A percentile compares a stretch with the other conserved stretches of the same genome.
Evolutionary conservation across 2,329 filamentous ascomycete genomes (phyloP).

Genomic region (Graphilbum sp.): DNA sequence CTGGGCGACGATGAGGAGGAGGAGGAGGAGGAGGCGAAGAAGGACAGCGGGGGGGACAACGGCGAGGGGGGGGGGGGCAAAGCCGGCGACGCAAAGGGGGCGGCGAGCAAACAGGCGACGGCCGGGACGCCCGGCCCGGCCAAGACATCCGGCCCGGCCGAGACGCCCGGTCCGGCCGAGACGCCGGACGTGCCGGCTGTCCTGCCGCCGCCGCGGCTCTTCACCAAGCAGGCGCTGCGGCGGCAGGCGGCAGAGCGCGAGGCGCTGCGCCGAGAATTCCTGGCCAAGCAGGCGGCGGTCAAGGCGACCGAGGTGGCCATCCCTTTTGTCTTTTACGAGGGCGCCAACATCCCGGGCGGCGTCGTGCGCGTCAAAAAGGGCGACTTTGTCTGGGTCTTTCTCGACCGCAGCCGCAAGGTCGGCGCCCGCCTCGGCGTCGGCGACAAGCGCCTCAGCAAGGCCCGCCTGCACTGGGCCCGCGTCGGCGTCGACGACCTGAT

Average conservation of each 20-base stretch:
- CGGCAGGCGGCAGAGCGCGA: conserved; percentile 64
- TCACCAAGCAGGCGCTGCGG: conserved; percentile 48
- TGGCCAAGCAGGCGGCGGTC: conserved; percentile 67
- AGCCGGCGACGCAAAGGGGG: conserved; percentile 1
- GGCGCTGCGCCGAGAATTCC: conserved; percentile 60
- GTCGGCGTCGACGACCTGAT: conserved; percentile 92
- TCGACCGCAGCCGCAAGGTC: conserved; percentile 82
- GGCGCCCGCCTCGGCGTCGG: conserved; percentile 69
- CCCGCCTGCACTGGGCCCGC: conserved; percentile 71
- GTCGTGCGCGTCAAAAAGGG: conserved; percentile 81
- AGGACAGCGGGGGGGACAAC: conserved; percentile 27
- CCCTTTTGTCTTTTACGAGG: conserved; percentile 95
- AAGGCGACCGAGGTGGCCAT: conserved; percentile 81
- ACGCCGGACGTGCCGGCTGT: conserved; percentile 43
- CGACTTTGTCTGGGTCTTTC: conserved; percentile 80
- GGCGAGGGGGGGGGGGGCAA: conserved; percentile 21
- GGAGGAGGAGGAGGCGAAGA: conserved; percentile 28
- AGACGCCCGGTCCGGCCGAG: too few species aligned
- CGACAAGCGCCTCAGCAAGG: conserved; percentile 45
- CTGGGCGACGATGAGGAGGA: conserved; percentile 49
- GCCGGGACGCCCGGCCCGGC: conserved; percentile 11
- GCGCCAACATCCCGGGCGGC: conserved; percentile 74
- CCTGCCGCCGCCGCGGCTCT: conserved; percentile 45
- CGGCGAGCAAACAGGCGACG: conserved; percentile 13
- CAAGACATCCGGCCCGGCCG: conserved; percentile 19